A percentile compares a stretch with the other conserved stretches of the same genome.
phyloP scores from a whole-genome alignment of 768 basidiomycete genomes.

The Boletus fagicola region DNA sequence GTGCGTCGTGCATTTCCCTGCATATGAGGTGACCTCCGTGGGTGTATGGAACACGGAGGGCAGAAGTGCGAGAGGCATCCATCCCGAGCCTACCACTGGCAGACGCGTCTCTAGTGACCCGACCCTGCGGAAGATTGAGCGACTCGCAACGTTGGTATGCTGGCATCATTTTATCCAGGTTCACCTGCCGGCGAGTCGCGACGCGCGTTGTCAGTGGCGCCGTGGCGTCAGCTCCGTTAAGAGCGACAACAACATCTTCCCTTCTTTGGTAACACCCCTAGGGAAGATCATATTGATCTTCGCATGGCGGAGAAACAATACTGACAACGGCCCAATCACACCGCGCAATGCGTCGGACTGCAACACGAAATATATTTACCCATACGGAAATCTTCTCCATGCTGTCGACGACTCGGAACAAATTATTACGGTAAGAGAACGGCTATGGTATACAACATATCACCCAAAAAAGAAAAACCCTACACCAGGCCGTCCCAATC shows the following conservation, averaged over 20 bases:
- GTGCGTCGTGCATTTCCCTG: neutral
- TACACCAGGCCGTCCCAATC: neutral
- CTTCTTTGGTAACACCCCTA: neutral
- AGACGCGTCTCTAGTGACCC: neutral
- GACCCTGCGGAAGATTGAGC: neutral
- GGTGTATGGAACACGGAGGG: neutral
- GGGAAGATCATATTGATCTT: neutral
- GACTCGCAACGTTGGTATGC: too few relatives aligned
- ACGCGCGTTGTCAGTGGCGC: neutral
- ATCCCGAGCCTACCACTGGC: too few relatives aligned
- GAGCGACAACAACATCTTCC: neutral
- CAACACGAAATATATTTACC: neutral
- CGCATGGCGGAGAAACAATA: neutral
- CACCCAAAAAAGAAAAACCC: neutral
- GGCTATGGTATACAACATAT: neutral
- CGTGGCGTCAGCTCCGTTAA: too few relatives aligned
- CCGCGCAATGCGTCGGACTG: neutral
- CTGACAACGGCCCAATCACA: neutral
- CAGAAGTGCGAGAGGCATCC: too few relatives aligned
- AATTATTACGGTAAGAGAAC: neutral
- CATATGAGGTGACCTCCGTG: neutral
- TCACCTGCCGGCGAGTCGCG: too few relatives aligned
- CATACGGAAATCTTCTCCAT: neutral
- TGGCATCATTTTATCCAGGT: neutral
- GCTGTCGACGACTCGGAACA: neutral